Evolutionary conservation across 495 filamentous ascomycete genomes (phyloP).

Genomic region (Ascobolus immersus): DNA sequence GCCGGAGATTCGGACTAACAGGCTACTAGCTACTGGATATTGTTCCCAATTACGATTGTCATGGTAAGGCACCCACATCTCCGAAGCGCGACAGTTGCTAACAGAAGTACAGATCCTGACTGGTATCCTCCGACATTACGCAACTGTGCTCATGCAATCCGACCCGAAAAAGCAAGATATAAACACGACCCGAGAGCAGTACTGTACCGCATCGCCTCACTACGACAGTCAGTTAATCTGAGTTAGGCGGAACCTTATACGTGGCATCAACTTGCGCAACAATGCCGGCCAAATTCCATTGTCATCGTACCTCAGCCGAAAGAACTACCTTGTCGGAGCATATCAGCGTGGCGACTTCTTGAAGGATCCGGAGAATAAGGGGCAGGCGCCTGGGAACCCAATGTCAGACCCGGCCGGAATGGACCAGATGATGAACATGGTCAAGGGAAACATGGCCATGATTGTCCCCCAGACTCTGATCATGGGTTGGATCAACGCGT

Average conservation of each 20-base stretch:
- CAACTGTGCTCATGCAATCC: conserved; percentile 63
- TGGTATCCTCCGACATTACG: conserved; percentile 87
- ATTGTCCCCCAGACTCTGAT: conserved; percentile 97
- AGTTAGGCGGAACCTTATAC: conserved; percentile 34
- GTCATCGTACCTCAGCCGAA: conserved; percentile 50
- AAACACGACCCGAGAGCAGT: conserved; percentile 55
- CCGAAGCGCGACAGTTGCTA: background rate
- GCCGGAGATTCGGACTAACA: conserved; percentile 4
- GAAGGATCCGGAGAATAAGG: conserved; percentile 63
- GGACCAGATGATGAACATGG: conserved; percentile 99
- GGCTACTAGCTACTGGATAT: conserved; percentile 67
- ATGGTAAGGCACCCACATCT: conserved; percentile 37
- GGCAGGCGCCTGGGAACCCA: conserved; percentile 73
- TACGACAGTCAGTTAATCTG: background rate
- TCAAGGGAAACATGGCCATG: conserved; percentile 99
- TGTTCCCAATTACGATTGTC: conserved; percentile 86
- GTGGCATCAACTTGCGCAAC: conserved; percentile 58
- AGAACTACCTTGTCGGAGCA: conserved; percentile 49
- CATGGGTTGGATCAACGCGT: conserved; percentile 99
- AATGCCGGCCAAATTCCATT: conserved; percentile 50
- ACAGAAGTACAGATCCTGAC: conserved; percentile 45
- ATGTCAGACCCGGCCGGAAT: conserved; percentile 93
- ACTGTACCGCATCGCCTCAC: background rate
- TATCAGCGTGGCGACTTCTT: conserved; percentile 70
- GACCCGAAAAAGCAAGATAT: conserved; percentile 59